Percentiles rank a stretch among this genome's conserved stretches.
Conservation (phyloP, 169 alveolate genomes). For the Plasmodium gonderi region DNA sequence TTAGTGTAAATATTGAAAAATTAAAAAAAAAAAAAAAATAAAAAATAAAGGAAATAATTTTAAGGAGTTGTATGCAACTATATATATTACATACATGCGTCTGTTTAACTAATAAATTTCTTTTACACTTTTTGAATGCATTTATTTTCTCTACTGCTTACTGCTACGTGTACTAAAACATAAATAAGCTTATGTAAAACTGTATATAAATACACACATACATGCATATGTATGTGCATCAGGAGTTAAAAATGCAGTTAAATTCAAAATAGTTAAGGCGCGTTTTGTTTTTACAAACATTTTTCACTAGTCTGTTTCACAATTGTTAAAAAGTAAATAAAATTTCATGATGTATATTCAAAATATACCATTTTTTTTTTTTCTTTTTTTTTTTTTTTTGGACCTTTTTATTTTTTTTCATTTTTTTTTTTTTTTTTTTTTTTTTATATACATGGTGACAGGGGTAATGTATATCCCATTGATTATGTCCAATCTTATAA, state of each 20-base stretch:
- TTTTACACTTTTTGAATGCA: slow-evolving; percentile 19
- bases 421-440: slow-evolving; percentile 36
- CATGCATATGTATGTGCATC: slow-evolving; percentile 7
- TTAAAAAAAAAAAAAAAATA: slow-evolving; percentile 31
- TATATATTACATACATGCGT: slow-evolving; percentile 18
- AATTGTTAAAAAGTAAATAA: slow-evolving; percentile 14
- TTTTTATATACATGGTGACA: neutral
- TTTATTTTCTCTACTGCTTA: slow-evolving; percentile 7
- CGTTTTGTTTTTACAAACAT: slow-evolving; percentile 24
- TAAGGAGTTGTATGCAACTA: slow-evolving; percentile 16
- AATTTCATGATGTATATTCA: slow-evolving; percentile 47
- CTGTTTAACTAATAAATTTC: slow-evolving; percentile 3
- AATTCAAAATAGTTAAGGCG: slow-evolving; percentile 15
- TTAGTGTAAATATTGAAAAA: neutral
- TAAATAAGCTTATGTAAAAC: slow-evolving; percentile 8
- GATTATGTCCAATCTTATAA: neutral
- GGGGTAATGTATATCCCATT: neutral
- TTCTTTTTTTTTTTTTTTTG: slow-evolving; percentile 2
- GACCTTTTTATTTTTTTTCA: neutral
- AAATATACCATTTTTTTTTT: slow-evolving; percentile 28
- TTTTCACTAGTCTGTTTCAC: slow-evolving; percentile 30
- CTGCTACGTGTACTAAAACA: slow-evolving; percentile 25
- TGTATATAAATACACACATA: slow-evolving; percentile 10
- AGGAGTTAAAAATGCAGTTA: slow-evolving; percentile 58
- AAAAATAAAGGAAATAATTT: slow-evolving; percentile 9